These are phyloP conservation scores for Cercis canadensis DNA, from an alignment of 306 rosid genomes.

Conservation along the genomic window DNA sequence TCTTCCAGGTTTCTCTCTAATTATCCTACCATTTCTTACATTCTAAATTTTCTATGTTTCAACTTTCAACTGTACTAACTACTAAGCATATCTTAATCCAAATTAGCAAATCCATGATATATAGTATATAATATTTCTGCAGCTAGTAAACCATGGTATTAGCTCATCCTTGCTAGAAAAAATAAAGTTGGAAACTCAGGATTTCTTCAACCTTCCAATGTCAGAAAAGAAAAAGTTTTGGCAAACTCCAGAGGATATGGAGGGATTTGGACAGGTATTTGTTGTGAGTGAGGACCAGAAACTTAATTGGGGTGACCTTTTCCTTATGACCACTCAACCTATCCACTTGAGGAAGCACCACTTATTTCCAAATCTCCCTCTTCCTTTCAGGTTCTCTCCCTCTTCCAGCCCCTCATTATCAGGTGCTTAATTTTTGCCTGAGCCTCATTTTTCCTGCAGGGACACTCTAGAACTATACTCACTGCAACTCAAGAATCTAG, in stretches of 20 bases:
- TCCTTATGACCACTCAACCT: slow-evolving; percentile 52
- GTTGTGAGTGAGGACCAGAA: slow-evolving; percentile 47
- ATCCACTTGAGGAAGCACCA: slow-evolving; percentile 49
- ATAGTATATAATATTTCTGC: background rate
- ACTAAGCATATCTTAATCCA: no score
- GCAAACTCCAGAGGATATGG: slow-evolving; percentile 52
- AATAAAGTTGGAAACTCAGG: slow-evolving; percentile 44
- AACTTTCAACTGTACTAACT: no score
- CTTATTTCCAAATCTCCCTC: slow-evolving; percentile 57
- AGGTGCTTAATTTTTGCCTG: no score
- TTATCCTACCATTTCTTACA: background rate
- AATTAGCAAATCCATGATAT: no score
- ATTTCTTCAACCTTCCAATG: slow-evolving; percentile 57
- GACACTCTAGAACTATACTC: slow-evolving; percentile 50
- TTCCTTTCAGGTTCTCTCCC: slow-evolving; percentile 48
- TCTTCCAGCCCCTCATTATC: background rate
- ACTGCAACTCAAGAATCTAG: slow-evolving; percentile 13
- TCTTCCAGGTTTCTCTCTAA: slow-evolving; percentile 38
- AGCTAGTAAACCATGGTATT: slow-evolving; percentile 69
- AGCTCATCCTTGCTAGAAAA: slow-evolving; percentile 47
- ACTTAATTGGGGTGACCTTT: slow-evolving; percentile 62
- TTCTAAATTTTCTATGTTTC: no score
- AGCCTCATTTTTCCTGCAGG: slow-evolving; percentile 32
- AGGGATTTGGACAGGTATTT: slow-evolving; percentile 75
- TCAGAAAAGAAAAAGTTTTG: slow-evolving; percentile 58